phyloP scores from a whole-genome alignment of 805 yeast genomes.

The Yamadazyma kitorensis region DNA sequence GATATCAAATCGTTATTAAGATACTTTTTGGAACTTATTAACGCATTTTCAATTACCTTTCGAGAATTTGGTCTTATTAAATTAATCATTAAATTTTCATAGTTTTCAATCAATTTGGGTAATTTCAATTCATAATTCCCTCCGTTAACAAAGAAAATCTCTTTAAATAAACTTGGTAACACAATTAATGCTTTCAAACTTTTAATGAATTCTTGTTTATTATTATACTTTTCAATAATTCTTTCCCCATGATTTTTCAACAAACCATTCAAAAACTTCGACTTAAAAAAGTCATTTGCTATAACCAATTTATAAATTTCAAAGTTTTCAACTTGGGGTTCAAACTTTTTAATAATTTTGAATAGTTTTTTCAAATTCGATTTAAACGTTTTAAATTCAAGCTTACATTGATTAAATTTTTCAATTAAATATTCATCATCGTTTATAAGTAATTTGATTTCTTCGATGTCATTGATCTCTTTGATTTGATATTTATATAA shows the following conservation, averaged over 20 bases:
- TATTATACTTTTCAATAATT: too few species aligned
- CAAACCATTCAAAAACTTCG: conserved; percentile 21
- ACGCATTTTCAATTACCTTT: conserved; percentile 25
- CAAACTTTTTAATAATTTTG: conserved; percentile 16
- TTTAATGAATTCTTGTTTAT: conserved; percentile 1
- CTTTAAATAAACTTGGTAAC: conserved; percentile 27
- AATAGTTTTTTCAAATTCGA: conserved; percentile 23
- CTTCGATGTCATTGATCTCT: conserved; percentile 1
- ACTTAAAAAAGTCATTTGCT: conserved; percentile 25
- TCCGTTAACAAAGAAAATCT: conserved; percentile 40
- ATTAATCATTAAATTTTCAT: conserved; percentile 36
- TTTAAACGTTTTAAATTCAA: conserved; percentile 23
- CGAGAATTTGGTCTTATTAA: conserved; percentile 37
- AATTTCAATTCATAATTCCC: conserved; percentile 19
- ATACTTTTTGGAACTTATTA: conserved; percentile 17
- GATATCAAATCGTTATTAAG: conserved; percentile 4
- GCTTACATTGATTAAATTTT: conserved; percentile 13
- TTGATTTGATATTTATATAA: conserved; percentile 9
- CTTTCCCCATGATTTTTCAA: too few species aligned
- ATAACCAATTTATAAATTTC: conserved; percentile 31
- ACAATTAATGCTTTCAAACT: neutral
- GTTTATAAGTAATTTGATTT: conserved; percentile 5
- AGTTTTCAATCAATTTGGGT: conserved; percentile 32
- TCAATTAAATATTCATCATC: conserved; percentile 11
- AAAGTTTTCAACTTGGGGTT: conserved; percentile 10